These are phyloP conservation scores for Apiotrichum gracile DNA, from an alignment of 1,284 basidiomycete species.

Conservation along the genomic window DNA sequence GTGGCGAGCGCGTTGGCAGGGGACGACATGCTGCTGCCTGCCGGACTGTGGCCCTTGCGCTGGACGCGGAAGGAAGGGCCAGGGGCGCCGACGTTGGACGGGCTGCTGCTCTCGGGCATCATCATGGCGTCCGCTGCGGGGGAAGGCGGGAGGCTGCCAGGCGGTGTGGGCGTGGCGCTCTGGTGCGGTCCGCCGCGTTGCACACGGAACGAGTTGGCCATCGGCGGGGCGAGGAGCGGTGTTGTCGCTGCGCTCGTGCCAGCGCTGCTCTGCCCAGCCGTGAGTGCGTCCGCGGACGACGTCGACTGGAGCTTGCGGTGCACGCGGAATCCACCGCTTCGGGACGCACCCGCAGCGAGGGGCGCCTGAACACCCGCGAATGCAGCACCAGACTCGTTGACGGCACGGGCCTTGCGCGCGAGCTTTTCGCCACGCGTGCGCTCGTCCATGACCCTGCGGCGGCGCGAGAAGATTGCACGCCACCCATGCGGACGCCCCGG, in stretches of 20 bases:
- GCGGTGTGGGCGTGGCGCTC: neutral
- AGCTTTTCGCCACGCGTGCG: constrained; percentile 34
- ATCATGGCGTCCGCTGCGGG: neutral
- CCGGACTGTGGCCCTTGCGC: neutral
- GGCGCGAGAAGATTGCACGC: constrained; percentile 15
- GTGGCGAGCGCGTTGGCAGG: neutral
- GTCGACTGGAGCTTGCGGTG: constrained; percentile 4
- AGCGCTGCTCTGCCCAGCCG: neutral
- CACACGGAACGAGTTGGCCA: neutral
- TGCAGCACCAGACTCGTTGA: constrained; percentile 34
- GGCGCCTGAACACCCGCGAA: constrained; percentile 37
- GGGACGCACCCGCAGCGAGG: neutral
- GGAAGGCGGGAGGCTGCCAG: neutral
- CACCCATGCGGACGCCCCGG: constrained; percentile 5
- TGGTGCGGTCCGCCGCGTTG: neutral
- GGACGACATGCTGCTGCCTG: neutral
- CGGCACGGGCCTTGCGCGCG: constrained; percentile 38
- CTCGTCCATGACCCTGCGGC: constrained; percentile 18
- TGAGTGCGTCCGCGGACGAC: neutral
- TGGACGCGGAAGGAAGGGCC: neutral
- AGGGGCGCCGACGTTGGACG: neutral
- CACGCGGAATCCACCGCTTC: constrained; percentile 1
- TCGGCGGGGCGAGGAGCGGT: constrained; percentile 1
- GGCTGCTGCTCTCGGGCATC: neutral
- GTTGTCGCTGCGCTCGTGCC: neutral